Evolutionary conservation across 768 basidiomycete genomes (phyloP), one percentile per base, ranked within the genome.

Genomic region (Mycena latifolia): DNA sequence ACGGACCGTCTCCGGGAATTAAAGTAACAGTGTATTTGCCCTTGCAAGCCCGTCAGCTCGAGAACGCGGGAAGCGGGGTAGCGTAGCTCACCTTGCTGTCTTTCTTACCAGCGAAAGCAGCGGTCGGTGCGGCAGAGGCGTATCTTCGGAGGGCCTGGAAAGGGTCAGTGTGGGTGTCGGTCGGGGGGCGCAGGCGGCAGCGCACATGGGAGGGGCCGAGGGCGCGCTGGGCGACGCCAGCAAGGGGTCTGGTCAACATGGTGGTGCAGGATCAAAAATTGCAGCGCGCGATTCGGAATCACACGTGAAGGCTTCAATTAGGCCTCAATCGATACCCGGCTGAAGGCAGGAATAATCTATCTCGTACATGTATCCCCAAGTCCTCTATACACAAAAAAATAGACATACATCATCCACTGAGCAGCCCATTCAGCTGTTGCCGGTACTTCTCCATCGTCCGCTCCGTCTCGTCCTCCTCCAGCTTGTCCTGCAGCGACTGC

Each of bases 11-110:
- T 77, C 97, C 97, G 33, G 97, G 95, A 79, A 99, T 95, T 65
- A 98, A 84, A 46, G 98, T 98, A 61, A 98, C 96, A 35, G 91
- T 90, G 82, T 97, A 98, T 85, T 97, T 98, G 63, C 96, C 96
- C 96, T 98, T 70, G 22, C n/a, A 62, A 17, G 18, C 25, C 22
- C 8, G 45, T 25, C 2, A 50, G 37, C 27, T 28, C 64, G 39
- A 69, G 67, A 25, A 37, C 6, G 57, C n/a, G 10, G 15, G 8
- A 39, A 50, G 9, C 39, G 22, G 51, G n/a, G 39, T 54, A 37
- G n/a, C 31, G 53, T 27, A 64, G 79, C 93, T 78, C 76, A 96
- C 96, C 79, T 92, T 91, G 76, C 87, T 83, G 72, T 89, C 90
- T 84, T 96, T 97, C 84, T 94, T 88, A 61, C 93, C 94, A 80